phyloP scores from a whole-genome alignment of 768 basidiomycete genomes.

The Amanita pallidorosea region DNA sequence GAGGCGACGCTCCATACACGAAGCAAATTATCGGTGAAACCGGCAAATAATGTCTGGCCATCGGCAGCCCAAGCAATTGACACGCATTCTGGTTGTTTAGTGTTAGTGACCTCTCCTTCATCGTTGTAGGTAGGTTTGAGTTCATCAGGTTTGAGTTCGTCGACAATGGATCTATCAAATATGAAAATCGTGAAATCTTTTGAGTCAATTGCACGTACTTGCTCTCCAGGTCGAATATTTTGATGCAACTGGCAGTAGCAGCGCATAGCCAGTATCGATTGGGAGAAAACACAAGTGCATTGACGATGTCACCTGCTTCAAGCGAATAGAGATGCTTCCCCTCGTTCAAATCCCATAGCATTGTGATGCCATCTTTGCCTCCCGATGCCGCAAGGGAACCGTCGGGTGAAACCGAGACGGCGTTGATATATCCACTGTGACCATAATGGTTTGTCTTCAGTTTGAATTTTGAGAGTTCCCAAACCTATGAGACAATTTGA shows the following conservation, averaged over 20 bases:
- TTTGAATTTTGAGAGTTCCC: conserved; percentile 99
- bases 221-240: conserved; percentile 99
- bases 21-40: conserved; percentile 91
- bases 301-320: conserved; percentile 96
- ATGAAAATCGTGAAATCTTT: conserved; percentile 2
- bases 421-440: conserved; percentile 99
- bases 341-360: conserved; percentile 99
- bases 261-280: conserved; percentile 99
- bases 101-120: conserved; percentile 31
- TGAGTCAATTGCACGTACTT: conserved; percentile 52
- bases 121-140: conserved; percentile 92
- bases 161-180: conserved; percentile 76
- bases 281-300: conserved; percentile 98
- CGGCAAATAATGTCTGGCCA: conserved; percentile 94
- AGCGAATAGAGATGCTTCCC: conserved; percentile 99
- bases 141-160: conserved; percentile 97
- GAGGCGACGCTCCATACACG: conserved; percentile 83
- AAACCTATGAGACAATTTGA: conserved; percentile 51
- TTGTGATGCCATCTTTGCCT: conserved; percentile 99
- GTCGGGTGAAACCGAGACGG: conserved; percentile 96
- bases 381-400: conserved; percentile 98
- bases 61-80: conserved; percentile 98
- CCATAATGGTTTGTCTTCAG: conserved; percentile 99
- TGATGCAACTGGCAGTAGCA: conserved; percentile 93
- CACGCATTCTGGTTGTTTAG: conserved; percentile 82